Base-by-base conservation (phyloP, 1,284 basidiomycete species). In the Cutaneotrichosporon sp. region DNA sequence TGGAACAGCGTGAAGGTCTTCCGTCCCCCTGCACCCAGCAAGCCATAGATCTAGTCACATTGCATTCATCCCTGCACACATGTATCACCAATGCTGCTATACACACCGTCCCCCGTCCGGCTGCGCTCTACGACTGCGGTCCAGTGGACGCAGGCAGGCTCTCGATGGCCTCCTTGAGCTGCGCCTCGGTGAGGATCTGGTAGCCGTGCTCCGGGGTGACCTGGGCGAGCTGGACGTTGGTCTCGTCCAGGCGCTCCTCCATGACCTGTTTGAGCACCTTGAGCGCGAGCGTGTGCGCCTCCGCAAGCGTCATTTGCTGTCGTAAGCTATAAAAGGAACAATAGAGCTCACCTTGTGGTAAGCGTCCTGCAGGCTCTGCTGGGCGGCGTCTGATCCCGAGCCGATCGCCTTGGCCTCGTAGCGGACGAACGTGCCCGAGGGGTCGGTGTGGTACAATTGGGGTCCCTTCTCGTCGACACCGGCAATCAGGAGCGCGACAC, bases 391-490 rank as follows among this genome's bases (percentile, higher is more conserved):
- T 45, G 91, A 96, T 46, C 96, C 96, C 39, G 90, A 93, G 14
- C 96, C 96, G 67, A 98, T 98, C 8, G 96, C 96, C 77, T 98
- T 99, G 44, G 96, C 96, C 63, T 97, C 90, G 70, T 97, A 97
- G 57, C 89, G 84, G 66, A 94, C 89, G 72, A 91, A 97, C 8
- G 94, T 98, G 15, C 96, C 96, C n/a, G 93, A 97, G 3, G 96
- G 96, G 77, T 99, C 96, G 22, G 96, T 97, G 75, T 99, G 96
- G 74, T 84, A 96, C 89, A 99, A 77, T 77, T 98, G 94, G 41
- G 94, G 94, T 5, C 96, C 96, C 57, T 87, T 80, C 76, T 97
- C 93, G 70, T 99, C 96, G 64, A 94, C 83, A 45, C 96, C 96
- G 21, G 92, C 94, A 77, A 99, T 96, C 63, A 98, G 78, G 59